These are phyloP conservation scores for Amanita rubescens DNA, from an alignment of 768 basidiomycete genomes.

Conservation along the genomic window DNA sequence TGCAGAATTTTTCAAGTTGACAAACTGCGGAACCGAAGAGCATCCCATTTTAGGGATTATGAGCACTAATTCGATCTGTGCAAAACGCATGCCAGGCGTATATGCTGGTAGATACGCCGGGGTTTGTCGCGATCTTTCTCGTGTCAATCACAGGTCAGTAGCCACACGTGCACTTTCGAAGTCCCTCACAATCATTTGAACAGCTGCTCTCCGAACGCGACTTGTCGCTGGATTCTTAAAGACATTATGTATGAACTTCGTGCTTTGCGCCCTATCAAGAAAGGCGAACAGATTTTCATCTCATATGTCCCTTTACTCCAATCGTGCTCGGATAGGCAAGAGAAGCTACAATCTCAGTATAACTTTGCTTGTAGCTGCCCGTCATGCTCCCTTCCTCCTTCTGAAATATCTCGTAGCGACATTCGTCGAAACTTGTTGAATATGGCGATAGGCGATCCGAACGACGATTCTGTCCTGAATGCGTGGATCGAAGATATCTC, in stretches of 20 bases:
- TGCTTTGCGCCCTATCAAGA: conserved; percentile 13
- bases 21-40: not conserved
- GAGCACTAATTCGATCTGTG: not conserved
- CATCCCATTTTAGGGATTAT: conserved; percentile 13
- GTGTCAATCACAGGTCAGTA: not conserved
- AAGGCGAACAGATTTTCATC: conserved; percentile 14
- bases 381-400: conserved; percentile 9
- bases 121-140: not conserved
- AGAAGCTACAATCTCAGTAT: not conserved
- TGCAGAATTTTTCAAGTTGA: conserved; percentile 1
- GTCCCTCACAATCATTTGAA: not conserved
- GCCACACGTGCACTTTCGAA: too few relatives aligned
- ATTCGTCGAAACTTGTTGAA: conserved; percentile 10
- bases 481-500: conserved; percentile 9
- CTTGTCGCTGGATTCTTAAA: conserved; percentile 8
- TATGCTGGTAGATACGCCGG: not conserved
- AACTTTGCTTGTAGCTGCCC: conserved; percentile 14
- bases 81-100: not conserved
- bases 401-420: conserved; percentile 13
- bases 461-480: conserved; percentile 8
- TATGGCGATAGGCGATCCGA: not conserved
- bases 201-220: conserved; percentile 14
- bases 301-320: conserved; percentile 6
- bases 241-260: conserved; percentile 4
- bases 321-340: not conserved